Conservation (phyloP, 2,329 filamentous ascomycete genomes). For the Hymenoscyphus infarciens region DNA sequence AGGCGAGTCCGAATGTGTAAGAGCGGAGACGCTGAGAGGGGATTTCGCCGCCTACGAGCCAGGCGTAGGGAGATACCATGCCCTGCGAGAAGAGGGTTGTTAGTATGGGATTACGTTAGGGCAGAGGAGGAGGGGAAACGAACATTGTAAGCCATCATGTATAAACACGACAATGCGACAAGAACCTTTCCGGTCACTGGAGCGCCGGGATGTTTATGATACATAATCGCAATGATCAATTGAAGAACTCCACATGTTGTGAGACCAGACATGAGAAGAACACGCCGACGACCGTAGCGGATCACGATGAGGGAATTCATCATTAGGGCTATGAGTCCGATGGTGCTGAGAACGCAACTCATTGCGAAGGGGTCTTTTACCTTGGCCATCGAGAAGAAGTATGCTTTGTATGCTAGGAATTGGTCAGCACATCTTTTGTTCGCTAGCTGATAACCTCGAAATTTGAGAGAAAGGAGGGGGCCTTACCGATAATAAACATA, state of each 20-base stretch:
- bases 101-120: neutral
- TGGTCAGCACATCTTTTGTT: neutral
- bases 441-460: neutral
- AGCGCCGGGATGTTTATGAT: slow-evolving; percentile 42
- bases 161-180: slow-evolving; percentile 43
- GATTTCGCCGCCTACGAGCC: slow-evolving; percentile 55
- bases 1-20: slow-evolving; percentile 54
- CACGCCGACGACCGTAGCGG: slow-evolving; percentile 48
- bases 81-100: slow-evolving; percentile 4
- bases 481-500: slow-evolving; percentile 52
- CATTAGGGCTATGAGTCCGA: slow-evolving; percentile 51
- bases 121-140: neutral
- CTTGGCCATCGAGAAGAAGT: slow-evolving; percentile 57
- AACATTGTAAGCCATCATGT: slow-evolving; percentile 25
- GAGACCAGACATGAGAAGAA: slow-evolving; percentile 50
- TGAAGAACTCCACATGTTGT: slow-evolving; percentile 50
- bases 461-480: slow-evolving; percentile 2
- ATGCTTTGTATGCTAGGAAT: slow-evolving; percentile 48
- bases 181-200: slow-evolving; percentile 40
- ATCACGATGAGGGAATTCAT: slow-evolving; percentile 51
- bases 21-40: slow-evolving; percentile 53
- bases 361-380: slow-evolving; percentile 54
- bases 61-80: slow-evolving; percentile 47
- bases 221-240: slow-evolving; percentile 51
- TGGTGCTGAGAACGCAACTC: slow-evolving; percentile 49